A percentile compares a stretch with the other conserved stretches of the same genome.
Conservation (phyloP, 257 asterid species). For the Gentiana macrophylla region DNA sequence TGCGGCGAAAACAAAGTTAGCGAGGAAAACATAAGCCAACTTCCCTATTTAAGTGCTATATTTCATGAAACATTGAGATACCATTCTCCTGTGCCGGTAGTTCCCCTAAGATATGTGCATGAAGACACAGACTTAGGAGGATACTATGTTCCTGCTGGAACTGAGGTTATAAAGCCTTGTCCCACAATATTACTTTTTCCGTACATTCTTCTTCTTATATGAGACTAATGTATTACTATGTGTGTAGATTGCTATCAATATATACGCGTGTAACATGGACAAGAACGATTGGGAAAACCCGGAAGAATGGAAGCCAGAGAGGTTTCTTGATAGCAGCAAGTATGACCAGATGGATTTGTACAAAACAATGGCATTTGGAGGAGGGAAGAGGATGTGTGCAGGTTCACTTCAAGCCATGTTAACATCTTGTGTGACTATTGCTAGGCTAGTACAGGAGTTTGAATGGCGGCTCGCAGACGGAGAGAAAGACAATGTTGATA, state of each 20-base stretch:
- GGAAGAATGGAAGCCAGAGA: slow-evolving; percentile 69
- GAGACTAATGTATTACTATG: background rate
- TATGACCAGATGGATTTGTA: slow-evolving; percentile 41
- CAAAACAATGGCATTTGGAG: slow-evolving; percentile 81
- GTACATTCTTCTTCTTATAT: background rate
- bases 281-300: slow-evolving; percentile 52
- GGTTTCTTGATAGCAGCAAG: slow-evolving; percentile 41
- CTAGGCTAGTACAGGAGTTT: slow-evolving; percentile 69
- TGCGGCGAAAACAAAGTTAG: slow-evolving; percentile 45
- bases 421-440: slow-evolving; percentile 54
- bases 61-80: slow-evolving; percentile 80
- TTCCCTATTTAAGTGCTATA: slow-evolving; percentile 67
- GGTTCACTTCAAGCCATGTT: slow-evolving; percentile 85
- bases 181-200: background rate
- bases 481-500: slow-evolving; percentile 62
- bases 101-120: slow-evolving; percentile 64
- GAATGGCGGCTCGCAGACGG: slow-evolving; percentile 59
- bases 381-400: slow-evolving; percentile 71
- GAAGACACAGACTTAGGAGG: slow-evolving; percentile 84
- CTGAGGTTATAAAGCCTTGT: slow-evolving; percentile 40
- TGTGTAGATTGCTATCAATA: slow-evolving; percentile 68
- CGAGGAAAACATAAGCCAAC: slow-evolving; percentile 59
- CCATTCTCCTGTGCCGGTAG: slow-evolving; percentile 65
- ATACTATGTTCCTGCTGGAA: slow-evolving; percentile 55
- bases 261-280: slow-evolving; percentile 86